phyloP scores from a whole-genome alignment of 2,329 filamentous ascomycete genomes.

The Xylaria sp. region DNA sequence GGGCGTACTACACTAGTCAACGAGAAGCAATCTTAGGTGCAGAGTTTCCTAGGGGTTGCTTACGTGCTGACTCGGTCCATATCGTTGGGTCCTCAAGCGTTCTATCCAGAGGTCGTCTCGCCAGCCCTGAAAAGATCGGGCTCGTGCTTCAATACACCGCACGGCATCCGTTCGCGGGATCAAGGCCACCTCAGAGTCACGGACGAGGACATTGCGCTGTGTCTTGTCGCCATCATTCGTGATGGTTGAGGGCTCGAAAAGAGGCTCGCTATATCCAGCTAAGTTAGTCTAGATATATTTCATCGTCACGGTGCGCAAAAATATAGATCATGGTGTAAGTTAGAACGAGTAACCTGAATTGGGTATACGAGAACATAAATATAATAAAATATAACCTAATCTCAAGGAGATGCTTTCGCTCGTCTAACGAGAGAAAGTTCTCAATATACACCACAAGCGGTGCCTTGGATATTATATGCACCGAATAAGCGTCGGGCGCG shows the following conservation, averaged over 20 bases:
- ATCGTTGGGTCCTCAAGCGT: conserved; percentile 63
- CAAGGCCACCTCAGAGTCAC: conserved; percentile 64
- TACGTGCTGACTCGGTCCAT: conserved; percentile 57
- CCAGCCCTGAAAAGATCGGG: conserved; percentile 60
- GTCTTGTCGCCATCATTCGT: conserved; percentile 59
- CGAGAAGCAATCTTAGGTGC: neutral
- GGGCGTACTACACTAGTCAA: conserved; percentile 53
- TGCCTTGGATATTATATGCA: conserved; percentile 61
- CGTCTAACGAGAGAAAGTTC: conserved; percentile 59
- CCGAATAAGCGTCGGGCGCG: conserved; percentile 56
- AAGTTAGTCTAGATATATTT: conserved; percentile 16
- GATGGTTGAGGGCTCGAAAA: conserved; percentile 63
- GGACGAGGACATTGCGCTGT: conserved; percentile 57
- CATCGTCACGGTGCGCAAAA: neutral
- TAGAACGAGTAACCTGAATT: neutral
- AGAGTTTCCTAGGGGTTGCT: neutral
- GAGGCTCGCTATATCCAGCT: conserved; percentile 53
- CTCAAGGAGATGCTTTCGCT: conserved; percentile 60
- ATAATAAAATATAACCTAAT: conserved; percentile 57
- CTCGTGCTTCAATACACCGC: conserved; percentile 43
- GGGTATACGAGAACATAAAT: neutral
- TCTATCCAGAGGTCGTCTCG: conserved; percentile 65
- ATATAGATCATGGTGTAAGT: conserved; percentile 5
- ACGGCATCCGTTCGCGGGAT: conserved; percentile 58
- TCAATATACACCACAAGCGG: conserved; percentile 67